phyloP scores from a whole-genome alignment of 2,329 filamentous ascomycete species.

The Nothomitra cinnamomea region DNA sequence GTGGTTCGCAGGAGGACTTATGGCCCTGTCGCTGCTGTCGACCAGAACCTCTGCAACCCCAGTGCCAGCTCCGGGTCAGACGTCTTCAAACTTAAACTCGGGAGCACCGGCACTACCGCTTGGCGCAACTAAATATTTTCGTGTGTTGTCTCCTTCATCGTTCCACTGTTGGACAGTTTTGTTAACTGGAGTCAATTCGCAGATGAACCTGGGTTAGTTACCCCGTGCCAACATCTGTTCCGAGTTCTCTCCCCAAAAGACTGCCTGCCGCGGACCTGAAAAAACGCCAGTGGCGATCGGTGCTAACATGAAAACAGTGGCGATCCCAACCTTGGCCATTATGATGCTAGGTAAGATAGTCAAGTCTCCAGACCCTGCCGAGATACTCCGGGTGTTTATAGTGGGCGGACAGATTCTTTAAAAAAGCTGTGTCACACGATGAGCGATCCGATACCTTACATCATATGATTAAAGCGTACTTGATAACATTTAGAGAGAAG shows the following conservation, averaged over 20 bases:
- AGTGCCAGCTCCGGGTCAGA: background rate
- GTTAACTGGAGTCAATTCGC: background rate
- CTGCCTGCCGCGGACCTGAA: background rate
- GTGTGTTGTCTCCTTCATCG: conserved; percentile 15
- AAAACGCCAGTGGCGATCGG: background rate
- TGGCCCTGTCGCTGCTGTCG: no score
- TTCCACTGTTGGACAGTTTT: background rate
- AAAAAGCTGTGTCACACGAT: conserved; percentile 43
- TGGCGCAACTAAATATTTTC: conserved; percentile 21
- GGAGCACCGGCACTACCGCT: background rate
- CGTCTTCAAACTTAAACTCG: background rate
- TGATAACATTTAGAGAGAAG: conserved; percentile 44
- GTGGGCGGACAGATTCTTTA: conserved; percentile 28
- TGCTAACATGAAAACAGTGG: conserved; percentile 18
- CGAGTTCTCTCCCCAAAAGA: background rate
- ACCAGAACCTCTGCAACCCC: no score
- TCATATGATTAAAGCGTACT: conserved; percentile 58
- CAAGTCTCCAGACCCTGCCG: no score
- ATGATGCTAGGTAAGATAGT: conserved; percentile 44
- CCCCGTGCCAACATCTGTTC: background rate
- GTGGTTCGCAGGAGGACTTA: background rate
- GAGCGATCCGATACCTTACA: conserved; percentile 48
- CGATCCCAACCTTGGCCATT: conserved; percentile 47
- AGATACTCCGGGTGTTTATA: no score
- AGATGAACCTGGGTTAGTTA: conserved; percentile 10